Base-by-base conservation (phyloP, 2,329 filamentous ascomycete genomes). In the Coccinonectria pachysandricola region DNA sequence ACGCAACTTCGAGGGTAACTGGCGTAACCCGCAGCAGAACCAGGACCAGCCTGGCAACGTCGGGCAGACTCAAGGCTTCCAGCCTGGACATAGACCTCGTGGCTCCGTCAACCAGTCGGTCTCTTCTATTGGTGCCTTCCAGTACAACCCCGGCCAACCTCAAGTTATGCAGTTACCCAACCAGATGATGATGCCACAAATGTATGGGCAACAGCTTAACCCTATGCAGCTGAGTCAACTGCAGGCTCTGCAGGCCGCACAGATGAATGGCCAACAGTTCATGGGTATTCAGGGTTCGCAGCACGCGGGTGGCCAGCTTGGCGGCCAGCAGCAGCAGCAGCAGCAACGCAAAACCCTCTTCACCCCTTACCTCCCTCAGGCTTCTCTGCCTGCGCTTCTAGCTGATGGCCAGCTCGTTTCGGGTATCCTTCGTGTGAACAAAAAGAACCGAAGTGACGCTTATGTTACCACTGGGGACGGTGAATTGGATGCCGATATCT, bases 371-470 rank as follows among this genome's bases (percentile, higher is more conserved):
- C 72, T 98, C 26, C 88, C 91, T 10, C 91, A 98, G 55, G 88
- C 88, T 6, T 92, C 81, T 32, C 68, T 98, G 12, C 91, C 91
- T 32, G 88, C 87, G 26, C 71, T 98, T 19, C 73, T 96, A 31
- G 79, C 75, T 34, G 85, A 95, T 48, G 91, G 91, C 11, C 86
- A 94, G 57, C 78, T 98, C 31, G 91, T 98, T 28, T 88, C 88
- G 35, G 91, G 91, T 62, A 86, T 95, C 43, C 79, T 98, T 27
- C 83, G 91, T 34, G 91, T 98, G 40, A 98, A 98, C 73, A 98
- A 96, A 68, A 98, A 98, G 70, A 98, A 98, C 60, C 80, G 91
- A 38, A 96, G 88, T 46, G 91, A 98, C 57, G 91, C 91, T 15
- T 98, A 98, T 48, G 91, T 98, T 29, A 91, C 91, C 8, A 94